Percentiles rank a stretch among this genome's conserved stretches.
Conservation (phyloP, 2,329 filamentous ascomycete genomes). For the Cadophora sp. region DNA sequence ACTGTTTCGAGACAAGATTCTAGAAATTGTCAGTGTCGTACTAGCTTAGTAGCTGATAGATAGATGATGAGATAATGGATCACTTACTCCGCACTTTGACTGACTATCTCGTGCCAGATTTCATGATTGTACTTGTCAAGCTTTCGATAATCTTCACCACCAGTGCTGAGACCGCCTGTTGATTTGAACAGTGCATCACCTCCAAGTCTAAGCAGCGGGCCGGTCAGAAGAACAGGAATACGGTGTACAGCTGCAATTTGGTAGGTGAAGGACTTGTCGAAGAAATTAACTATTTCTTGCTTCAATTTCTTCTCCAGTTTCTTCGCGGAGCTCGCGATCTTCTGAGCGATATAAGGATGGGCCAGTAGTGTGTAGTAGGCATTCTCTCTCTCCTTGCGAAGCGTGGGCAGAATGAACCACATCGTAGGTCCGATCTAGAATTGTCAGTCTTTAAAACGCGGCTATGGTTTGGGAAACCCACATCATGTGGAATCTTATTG, state of each 20-base stretch:
- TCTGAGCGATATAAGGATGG: conserved; percentile 2
- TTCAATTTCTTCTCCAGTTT: conserved; percentile 7
- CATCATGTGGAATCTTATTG: not conserved
- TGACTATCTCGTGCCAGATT: not conserved
- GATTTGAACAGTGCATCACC: conserved; percentile 10
- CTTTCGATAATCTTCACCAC: not conserved
- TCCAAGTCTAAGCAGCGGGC: conserved; percentile 15
- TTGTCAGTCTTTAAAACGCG: not conserved
- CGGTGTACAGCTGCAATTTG: conserved; percentile 15
- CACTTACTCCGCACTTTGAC: not conserved
- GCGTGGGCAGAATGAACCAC: not conserved
- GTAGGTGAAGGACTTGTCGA: conserved; percentile 24
- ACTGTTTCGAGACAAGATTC: not conserved
- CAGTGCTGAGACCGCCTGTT: conserved; percentile 14
- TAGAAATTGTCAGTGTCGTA: not conserved
- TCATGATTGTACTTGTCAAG: conserved; percentile 7
- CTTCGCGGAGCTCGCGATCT: not conserved
- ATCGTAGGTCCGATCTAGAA: not conserved
- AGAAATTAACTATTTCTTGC: conserved; percentile 22
- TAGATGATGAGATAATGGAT: not conserved
- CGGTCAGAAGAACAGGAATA: not conserved
- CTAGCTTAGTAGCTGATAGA: not conserved
- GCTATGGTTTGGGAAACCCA: not conserved
- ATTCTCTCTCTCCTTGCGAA: not conserved
- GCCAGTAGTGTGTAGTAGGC: not conserved